Base-by-base conservation (phyloP, 2,329 filamentous ascomycete species). In the Fusarium sp. region DNA sequence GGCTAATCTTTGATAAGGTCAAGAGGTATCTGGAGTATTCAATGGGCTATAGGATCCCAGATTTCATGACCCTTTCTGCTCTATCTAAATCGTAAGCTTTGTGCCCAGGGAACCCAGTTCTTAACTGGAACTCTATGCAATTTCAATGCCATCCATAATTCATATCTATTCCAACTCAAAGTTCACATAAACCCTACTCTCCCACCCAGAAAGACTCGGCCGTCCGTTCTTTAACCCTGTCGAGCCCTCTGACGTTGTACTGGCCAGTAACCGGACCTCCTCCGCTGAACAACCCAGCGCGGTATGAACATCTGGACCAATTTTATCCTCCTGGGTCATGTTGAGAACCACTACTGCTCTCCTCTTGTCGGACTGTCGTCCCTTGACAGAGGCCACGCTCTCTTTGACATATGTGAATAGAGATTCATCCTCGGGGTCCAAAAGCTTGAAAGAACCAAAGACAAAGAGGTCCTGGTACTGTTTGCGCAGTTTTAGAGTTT, bases 381-480 rank as follows among this genome's bases (percentile, higher is more conserved):
- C 75, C 11, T 61, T 64, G 11, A 71, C 24, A 3, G 64, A 60
- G 1, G 46, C 39, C 4, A 54, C 39, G 5, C 75, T 77, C 51
- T 80, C 75, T 47, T 83, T 87, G 3, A 85, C 76, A 47, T 91
- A 88, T 0, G 85, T 82, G 71, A 92, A 91, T 0, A 88, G 78
- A 26, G 84, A 77, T 33, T 88, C 84, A 6, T 88, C 81, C 0
- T 81, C 76, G 1, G 87, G 84, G 6, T 82, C 79, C 1, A 85
- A 19, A 2, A 91, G 75, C 50, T 84, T 82, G 65, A 92, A 92
- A 1, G 82, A 79, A 0, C 90, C 90, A 62, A 89, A 85, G 0
- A 91, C 84, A 53, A 92, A 89, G 1, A 91, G 67, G 42, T 91
- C 85, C 14, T 82, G 82, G 71, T 88, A 80, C 57, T 84, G 73